Conservation (phyloP, 2,329 filamentous ascomycete species). For the Grosmannia huntii region DNA sequence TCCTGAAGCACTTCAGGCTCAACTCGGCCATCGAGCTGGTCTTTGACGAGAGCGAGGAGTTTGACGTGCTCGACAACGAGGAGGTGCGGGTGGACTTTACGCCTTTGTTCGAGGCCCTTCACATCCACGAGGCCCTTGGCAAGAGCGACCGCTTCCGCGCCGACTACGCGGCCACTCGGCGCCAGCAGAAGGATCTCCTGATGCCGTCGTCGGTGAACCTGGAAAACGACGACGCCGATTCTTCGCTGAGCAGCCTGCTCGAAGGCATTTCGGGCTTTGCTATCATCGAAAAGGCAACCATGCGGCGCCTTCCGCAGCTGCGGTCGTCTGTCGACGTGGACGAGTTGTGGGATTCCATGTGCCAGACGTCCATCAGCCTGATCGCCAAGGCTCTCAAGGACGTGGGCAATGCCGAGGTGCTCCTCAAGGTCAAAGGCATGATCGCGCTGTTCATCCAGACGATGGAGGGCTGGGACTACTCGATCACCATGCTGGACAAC, state of each 20-base stretch:
- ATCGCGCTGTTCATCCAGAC: constrained; percentile 94
- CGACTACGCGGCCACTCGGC: constrained; percentile 84
- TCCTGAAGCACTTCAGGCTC: constrained; percentile 71
- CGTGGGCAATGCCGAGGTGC: constrained; percentile 75
- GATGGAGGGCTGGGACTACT: constrained; percentile 95
- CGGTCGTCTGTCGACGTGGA: constrained; percentile 84
- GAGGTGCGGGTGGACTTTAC: constrained; percentile 91
- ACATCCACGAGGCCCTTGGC: constrained; percentile 90
- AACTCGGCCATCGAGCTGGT: constrained; percentile 95
- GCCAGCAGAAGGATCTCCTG: constrained; percentile 83
- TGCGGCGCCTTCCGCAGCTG: constrained; percentile 73
- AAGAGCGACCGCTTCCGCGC: constrained; percentile 82
- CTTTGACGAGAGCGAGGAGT: constrained; percentile 89
- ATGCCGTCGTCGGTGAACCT: constrained; percentile 66
- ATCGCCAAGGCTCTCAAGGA: constrained; percentile 67
- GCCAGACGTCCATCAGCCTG: constrained; percentile 68
- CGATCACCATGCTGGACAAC: constrained; percentile 66
- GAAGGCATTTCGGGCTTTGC: constrained; percentile 94
- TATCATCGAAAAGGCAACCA: constrained; percentile 89
- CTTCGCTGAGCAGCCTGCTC: constrained; percentile 75
- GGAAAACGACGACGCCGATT: constrained; percentile 72
- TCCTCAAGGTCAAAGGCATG: constrained; percentile 90
- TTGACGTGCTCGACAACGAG: constrained; percentile 89
- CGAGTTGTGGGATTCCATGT: constrained; percentile 97
- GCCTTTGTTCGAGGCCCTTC: constrained; percentile 84